Base-by-base conservation (phyloP, 768 basidiomycete species). In the Boletus sensibilis region DNA sequence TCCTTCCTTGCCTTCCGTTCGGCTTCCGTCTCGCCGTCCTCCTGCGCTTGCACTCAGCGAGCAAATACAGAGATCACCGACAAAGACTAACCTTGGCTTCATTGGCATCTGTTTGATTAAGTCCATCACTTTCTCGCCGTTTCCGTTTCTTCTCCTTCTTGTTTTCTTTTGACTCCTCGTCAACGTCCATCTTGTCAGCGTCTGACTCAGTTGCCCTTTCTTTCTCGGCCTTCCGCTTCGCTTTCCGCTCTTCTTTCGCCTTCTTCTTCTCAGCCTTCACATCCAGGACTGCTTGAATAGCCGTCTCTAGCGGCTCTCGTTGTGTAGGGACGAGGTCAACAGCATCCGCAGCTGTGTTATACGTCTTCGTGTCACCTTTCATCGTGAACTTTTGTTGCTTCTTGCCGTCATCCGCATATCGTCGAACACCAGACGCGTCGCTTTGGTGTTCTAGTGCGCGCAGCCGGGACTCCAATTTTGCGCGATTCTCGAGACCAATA, bases 391-490 rank as follows among this genome's bases (percentile, higher is more conserved):
- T 83, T 62, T 79, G 81, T 69, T 92, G 90, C 71, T 88, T 87
- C 75, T 82, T 84, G 58, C 79, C 80, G 33, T 78, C 76, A 44
- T 82, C 81, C 1, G 76, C 79, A 61, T 84, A 86, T 62, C 85
- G 81, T 59, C 90, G 85, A 38, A 88, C 86, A 34, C 82, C 85
- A 20, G 84, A 79, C 44, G 84, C 78, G 57, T 96, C 95, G 44
- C 79, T 78, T 62, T 92, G 87, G 64, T 89, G 80, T 71, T 98
- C 95, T 43, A 99, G 81, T 1, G 88, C 86, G 23, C 94, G 91
- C 38, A 98, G 76, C 34, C 97, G 89, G 12, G 93, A 90, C 74
- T 98, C 97, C 58, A 99, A 87, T 74, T 98, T 98, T 56, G 90
- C 86, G 40, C 96, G 92, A 75, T 94, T 93, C 68, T 93, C 91